Percentiles rank a stretch among this genome's conserved stretches.
Conservation (phyloP, 441 rosid genomes). For the Jatropha multifida region DNA sequence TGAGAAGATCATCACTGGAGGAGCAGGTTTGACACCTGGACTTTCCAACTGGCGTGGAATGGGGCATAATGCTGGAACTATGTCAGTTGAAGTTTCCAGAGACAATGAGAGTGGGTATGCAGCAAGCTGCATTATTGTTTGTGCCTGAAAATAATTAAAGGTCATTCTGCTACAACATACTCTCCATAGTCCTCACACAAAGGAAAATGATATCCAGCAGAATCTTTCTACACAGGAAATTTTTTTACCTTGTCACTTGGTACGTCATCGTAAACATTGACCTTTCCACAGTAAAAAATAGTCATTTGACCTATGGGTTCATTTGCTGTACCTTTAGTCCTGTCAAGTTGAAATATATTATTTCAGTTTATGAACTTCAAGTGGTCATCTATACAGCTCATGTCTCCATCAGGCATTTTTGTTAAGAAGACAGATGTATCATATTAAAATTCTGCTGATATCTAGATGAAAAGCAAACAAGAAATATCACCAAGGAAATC, state of each 20-base stretch:
- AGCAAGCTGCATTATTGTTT: conserved; percentile 69
- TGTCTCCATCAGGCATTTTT: not conserved
- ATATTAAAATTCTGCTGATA: not conserved
- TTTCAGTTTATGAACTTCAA: conserved; percentile 25
- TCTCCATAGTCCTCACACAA: conserved; percentile 25
- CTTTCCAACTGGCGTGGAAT: conserved; percentile 36
- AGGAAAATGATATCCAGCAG: conserved; percentile 25
- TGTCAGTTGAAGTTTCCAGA: conserved; percentile 37
- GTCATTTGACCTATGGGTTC: conserved; percentile 64
- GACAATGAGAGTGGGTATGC: conserved; percentile 55
- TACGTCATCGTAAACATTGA: conserved; percentile 71
- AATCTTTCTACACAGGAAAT: not conserved
- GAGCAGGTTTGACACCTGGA: conserved; percentile 29
- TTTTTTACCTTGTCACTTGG: conserved; percentile 64
- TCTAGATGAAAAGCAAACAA: not conserved
- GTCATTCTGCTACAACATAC: conserved; percentile 29
- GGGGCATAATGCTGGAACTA: conserved; percentile 32
- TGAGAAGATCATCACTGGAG: conserved; percentile 29
- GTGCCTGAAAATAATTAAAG: conserved; percentile 62
- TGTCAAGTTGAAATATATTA: conserved; percentile 21
- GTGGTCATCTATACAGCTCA: not conserved
- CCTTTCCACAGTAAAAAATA: conserved; percentile 82
- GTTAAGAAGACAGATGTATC: not conserved
- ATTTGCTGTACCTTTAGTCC: conserved; percentile 31
- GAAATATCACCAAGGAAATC: not conserved